Percentiles rank a stretch among this genome's conserved stretches.
Conservation (phyloP, 441 rosid species). For the Gossypium trilobum region DNA sequence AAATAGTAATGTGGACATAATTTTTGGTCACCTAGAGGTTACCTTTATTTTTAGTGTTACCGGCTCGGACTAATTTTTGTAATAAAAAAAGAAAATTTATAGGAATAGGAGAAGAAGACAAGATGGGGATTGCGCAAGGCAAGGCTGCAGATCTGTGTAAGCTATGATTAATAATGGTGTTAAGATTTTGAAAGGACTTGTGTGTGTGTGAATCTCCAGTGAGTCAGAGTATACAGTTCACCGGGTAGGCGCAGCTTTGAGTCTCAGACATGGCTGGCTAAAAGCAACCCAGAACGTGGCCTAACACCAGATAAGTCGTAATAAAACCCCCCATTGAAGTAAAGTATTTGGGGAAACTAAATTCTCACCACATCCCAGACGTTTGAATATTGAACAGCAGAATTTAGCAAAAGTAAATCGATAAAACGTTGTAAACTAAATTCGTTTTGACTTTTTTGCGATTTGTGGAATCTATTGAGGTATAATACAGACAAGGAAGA, state of each 20-base stretch:
- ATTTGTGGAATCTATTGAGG: background rate
- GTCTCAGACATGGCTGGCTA: background rate
- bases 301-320: background rate
- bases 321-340: background rate
- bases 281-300: background rate
- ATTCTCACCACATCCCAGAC: background rate
- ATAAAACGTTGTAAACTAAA: background rate
- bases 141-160: background rate
- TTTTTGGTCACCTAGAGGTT: no score
- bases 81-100: no score
- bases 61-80: no score
- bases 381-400: background rate
- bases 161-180: background rate
- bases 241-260: background rate
- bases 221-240: background rate
- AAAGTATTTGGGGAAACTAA: background rate
- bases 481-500: background rate
- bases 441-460: background rate
- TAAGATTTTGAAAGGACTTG: background rate
- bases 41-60: no score
- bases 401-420: background rate
- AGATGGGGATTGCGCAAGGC: background rate
- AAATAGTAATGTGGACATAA: no score
- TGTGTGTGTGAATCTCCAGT: background rate
- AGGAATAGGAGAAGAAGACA: background rate